phyloP scores from a whole-genome alignment of 768 basidiomycete species.

The Podaxis sp. region DNA sequence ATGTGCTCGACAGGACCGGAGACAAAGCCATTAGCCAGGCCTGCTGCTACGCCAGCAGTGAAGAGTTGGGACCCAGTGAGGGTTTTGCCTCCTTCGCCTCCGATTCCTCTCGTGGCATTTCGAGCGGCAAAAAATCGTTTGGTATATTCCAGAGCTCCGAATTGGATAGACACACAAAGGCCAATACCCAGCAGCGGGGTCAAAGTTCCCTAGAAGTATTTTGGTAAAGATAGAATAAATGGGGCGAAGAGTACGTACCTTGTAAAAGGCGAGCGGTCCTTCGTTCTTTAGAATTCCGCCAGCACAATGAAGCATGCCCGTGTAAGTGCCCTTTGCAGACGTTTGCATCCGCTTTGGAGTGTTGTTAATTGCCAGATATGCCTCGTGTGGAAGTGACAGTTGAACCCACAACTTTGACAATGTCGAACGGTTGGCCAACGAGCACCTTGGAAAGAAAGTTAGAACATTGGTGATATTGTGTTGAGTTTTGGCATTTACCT shows the following conservation, averaged over 20 bases:
- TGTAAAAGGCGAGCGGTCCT: conserved; percentile 93
- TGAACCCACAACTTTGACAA: conserved; percentile 88
- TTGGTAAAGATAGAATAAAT: conserved; percentile 1
- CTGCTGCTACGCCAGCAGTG: conserved; percentile 78
- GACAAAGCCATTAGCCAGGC: conserved; percentile 87
- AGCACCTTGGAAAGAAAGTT: conserved; percentile 53
- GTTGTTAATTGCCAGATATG: conserved; percentile 1
- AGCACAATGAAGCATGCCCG: conserved; percentile 86
- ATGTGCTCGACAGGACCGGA: conserved; percentile 98
- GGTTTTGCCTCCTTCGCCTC: conserved; percentile 63
- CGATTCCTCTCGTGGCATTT: conserved; percentile 58
- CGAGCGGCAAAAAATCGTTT: conserved; percentile 75
- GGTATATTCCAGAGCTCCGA: conserved; percentile 82
- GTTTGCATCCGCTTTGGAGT: conserved; percentile 86
- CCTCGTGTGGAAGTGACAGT: not conserved
- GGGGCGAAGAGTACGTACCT: conserved; percentile 45
- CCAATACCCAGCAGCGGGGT: conserved; percentile 92
- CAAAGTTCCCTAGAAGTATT: conserved; percentile 69
- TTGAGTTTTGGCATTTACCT: conserved; percentile 42
- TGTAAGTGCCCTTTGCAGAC: conserved; percentile 84
- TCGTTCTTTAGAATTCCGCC: conserved; percentile 89
- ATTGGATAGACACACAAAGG: conserved; percentile 94
- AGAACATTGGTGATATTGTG: conserved; percentile 19
- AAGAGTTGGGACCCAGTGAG: conserved; percentile 69
- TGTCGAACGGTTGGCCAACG: conserved; percentile 94